A percentile compares a stretch with the other conserved stretches of the same genome.
phyloP scores from a whole-genome alignment of 2,329 filamentous ascomycete species.

The Lithohypha guttulata region DNA sequence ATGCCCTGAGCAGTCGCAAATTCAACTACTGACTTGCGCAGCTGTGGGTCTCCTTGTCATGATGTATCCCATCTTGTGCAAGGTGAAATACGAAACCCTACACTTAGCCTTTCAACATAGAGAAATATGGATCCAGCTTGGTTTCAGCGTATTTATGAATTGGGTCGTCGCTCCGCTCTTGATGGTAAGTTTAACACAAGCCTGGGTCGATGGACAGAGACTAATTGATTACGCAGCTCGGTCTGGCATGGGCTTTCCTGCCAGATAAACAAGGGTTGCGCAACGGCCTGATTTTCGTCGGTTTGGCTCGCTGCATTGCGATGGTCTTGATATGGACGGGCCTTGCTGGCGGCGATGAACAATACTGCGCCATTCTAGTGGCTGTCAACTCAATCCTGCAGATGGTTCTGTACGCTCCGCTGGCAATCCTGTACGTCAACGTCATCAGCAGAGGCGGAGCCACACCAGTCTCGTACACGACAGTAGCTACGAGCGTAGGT shows the following conservation, averaged over 20 bases:
- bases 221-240: conserved; percentile 32
- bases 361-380: conserved; percentile 76
- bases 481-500: conserved; percentile 68
- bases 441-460: conserved; percentile 45
- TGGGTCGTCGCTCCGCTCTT: conserved; percentile 74
- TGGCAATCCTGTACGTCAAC: conserved; percentile 59
- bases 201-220: background rate
- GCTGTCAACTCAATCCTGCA: conserved; percentile 66
- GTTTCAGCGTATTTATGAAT: conserved; percentile 65
- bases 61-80: conserved; percentile 92
- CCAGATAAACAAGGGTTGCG: conserved; percentile 40
- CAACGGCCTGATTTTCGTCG: conserved; percentile 68
- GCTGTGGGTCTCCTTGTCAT: conserved; percentile 74
- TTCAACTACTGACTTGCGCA: conserved; percentile 31
- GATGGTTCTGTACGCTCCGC: conserved; percentile 60
- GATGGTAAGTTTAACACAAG: conserved; percentile 48
- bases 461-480: conserved; percentile 41
- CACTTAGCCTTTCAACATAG: conserved; percentile 53
- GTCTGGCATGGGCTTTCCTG: conserved; percentile 41
- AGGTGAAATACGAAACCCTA: conserved; percentile 66
- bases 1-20: conserved; percentile 18
- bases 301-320: conserved; percentile 74
- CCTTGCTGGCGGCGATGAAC: conserved; percentile 61
- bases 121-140: conserved; percentile 67
- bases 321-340: conserved; percentile 80